Conservation (phyloP, 2,329 filamentous ascomycete genomes). For the Alternaria gaisen region DNA sequence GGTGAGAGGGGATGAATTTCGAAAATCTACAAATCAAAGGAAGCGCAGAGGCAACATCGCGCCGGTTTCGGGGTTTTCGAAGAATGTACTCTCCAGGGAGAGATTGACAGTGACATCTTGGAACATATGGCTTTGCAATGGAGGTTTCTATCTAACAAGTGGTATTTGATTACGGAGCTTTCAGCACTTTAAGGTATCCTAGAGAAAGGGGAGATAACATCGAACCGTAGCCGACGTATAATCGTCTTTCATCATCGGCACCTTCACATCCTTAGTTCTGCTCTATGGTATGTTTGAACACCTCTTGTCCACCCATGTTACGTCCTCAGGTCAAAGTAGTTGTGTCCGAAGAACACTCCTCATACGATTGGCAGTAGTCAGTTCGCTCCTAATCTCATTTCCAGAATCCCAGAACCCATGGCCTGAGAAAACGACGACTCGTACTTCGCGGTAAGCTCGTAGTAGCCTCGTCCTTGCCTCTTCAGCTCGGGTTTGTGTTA, state of each 20-base stretch:
- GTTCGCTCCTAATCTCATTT: background rate
- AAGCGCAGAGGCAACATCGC: background rate
- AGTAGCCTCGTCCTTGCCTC: background rate
- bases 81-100: too few relatives aligned
- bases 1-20: background rate
- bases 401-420: background rate
- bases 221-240: background rate
- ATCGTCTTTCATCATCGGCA: background rate
- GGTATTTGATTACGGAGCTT: background rate
- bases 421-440: background rate
- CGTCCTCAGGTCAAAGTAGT: background rate
- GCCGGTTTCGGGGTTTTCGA: background rate
- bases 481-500: background rate
- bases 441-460: background rate
- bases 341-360: constrained; percentile 1
- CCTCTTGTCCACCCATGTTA: background rate
- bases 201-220: background rate
- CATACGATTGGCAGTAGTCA: background rate
- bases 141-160: background rate
- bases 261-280: background rate
- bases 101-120: background rate
- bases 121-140: background rate
- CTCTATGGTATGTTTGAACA: background rate
- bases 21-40: background rate
- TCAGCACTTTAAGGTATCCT: background rate